Conservation (phyloP, 345 rosid species). For the Isatis tinctoria region DNA sequence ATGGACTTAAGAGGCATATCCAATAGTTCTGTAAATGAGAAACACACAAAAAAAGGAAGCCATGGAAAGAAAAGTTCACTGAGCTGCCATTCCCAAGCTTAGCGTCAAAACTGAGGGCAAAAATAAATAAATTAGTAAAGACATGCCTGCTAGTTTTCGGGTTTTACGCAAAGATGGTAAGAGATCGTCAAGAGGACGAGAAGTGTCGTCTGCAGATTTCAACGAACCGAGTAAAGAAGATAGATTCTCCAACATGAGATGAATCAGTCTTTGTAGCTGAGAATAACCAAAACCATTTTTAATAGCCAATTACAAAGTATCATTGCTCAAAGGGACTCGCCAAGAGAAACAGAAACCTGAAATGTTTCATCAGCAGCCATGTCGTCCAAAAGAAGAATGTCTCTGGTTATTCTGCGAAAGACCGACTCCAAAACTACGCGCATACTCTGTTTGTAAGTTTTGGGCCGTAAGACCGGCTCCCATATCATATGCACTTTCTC, state of each 20-base stretch:
- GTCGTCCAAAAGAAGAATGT: conserved; percentile 85
- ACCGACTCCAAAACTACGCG: conserved; percentile 74
- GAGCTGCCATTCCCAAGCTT: background rate
- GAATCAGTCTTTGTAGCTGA: conserved; percentile 82
- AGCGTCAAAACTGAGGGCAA: background rate
- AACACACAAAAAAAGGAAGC: background rate
- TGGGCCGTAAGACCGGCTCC: conserved; percentile 80
- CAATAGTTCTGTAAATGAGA: conserved; percentile 51
- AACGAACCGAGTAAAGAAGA: conserved; percentile 63
- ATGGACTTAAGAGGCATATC: conserved; percentile 91
- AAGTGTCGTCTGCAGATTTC: conserved; percentile 33
- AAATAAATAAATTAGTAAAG: background rate
- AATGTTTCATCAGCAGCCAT: conserved; percentile 98
- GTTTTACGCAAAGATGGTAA: conserved; percentile 75
- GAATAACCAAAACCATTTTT: conserved; percentile 13
- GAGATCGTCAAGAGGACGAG: conserved; percentile 47
- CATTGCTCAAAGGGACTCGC: background rate
- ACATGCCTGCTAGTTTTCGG: conserved; percentile 81
- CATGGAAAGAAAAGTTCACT: background rate
- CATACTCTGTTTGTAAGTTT: conserved; percentile 82
- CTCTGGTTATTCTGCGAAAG: conserved; percentile 64
- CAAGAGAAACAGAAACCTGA: conserved; percentile 45
- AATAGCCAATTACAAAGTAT: background rate
- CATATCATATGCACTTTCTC: conserved; percentile 93
- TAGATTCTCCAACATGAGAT: conserved; percentile 70